Base-by-base conservation (phyloP, 1,284 basidiomycete species). In the Sanghuangporus weigelae region DNA sequence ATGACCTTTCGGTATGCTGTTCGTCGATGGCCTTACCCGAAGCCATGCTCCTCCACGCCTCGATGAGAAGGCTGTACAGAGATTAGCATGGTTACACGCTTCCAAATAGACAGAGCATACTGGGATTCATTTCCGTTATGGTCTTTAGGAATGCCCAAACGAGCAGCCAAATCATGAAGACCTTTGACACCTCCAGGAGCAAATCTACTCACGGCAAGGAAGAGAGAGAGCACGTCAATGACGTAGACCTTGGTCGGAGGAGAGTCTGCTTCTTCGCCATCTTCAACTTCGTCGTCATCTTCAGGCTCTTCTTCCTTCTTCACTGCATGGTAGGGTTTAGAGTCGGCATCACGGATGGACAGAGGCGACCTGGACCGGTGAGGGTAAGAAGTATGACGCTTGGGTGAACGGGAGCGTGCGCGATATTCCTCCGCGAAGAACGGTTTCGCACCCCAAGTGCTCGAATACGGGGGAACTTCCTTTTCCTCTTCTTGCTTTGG, bases 41-140 rank as follows among this genome's bases (percentile, higher is more conserved):
- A 11, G 64, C 60, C 64, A 65, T 65, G 31, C 39, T 16, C 23
- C 36, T 46, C 64, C 64, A 65, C n/a, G 57, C 46, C 35, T 59
- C 51, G 12, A 65, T 65, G 5, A 65, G 57, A 23, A 65, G 60
- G 35, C 64, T 65, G 42, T 31, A 58, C 7, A 16, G 12, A 21
- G 6, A 21, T 54, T 55, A 31, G 55, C 36, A 19, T 16, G 46
- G 38, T 26, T 19, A 16, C 58, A 8, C n/a, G 31, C 16, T 3
- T 35, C 12, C 39, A 19, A 6, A 36, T 11, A 26, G 50, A 46
- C 23, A 40, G 11, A 48, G 67, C 74, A 46, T 60, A 74, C 76
- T 72, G 70, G 70, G 73, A 74, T 42, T 76, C 76, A 50, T 71
- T 75, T 21, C 75, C 62, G 26, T 68, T 67, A 2, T 65, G 61